phyloP scores from a whole-genome alignment of 345 rosid species.

The Boechera stricta region DNA sequence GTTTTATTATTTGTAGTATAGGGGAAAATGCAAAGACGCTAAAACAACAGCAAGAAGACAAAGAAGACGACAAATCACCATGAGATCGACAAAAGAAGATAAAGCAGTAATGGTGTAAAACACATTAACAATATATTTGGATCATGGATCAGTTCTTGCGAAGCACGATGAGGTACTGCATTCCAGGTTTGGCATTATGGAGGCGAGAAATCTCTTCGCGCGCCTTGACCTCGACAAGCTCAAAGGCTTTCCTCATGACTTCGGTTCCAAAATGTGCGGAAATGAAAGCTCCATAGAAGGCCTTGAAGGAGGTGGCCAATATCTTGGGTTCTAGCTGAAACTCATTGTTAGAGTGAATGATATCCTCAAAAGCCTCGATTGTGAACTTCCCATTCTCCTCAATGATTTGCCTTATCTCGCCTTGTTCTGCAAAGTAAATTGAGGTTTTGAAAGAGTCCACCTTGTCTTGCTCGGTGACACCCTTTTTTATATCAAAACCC shows the following conservation, averaged over 20 bases:
- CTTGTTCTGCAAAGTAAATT: conserved; percentile 18
- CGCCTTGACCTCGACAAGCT: conserved; percentile 25
- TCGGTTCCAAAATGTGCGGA: conserved; percentile 2
- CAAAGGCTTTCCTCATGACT: conserved; percentile 16
- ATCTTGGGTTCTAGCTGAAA: conserved; percentile 20
- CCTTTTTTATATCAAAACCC: not conserved
- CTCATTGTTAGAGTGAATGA: conserved; percentile 15
- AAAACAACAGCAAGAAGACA: not conserved
- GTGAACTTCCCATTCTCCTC: conserved; percentile 15
- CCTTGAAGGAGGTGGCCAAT: conserved; percentile 18
- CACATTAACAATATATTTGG: not conserved
- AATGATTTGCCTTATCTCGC: not conserved
- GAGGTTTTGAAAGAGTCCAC: conserved; percentile 29
- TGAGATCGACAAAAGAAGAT: not conserved
- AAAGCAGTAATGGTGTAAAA: not conserved
- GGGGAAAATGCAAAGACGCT: not conserved
- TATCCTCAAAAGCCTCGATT: conserved; percentile 23
- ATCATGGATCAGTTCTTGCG: conserved; percentile 1
- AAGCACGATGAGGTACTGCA: conserved; percentile 33
- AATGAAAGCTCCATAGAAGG: conserved; percentile 19
- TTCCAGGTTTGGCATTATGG: conserved; percentile 26
- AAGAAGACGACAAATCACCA: not conserved
- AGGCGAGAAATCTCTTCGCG: conserved; percentile 10
- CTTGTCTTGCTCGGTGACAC: not conserved
- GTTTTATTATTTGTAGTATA: not conserved